Percentiles rank a stretch among this genome's conserved stretches.
These are phyloP conservation scores for Trichoderma gracile DNA, from an alignment of 2,329 filamentous ascomycete species.

Conservation along the genomic window DNA sequence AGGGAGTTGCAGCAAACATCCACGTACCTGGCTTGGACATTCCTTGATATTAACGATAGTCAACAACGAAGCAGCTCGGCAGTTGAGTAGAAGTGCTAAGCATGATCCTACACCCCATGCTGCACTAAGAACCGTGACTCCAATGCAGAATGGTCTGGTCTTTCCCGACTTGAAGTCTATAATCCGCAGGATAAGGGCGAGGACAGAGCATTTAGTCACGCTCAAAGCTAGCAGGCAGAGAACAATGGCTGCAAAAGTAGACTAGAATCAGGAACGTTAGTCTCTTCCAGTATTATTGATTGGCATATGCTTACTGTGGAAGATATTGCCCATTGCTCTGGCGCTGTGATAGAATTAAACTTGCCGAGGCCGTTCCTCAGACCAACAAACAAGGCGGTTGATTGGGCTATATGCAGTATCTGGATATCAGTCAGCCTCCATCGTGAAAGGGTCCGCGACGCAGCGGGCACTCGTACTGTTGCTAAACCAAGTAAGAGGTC, in stretches of 20 bases:
- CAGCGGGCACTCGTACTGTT: neutral
- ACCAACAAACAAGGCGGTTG: neutral
- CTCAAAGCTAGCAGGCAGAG: neutral
- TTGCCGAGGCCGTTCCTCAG: conserved; percentile 2
- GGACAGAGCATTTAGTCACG: conserved; percentile 2
- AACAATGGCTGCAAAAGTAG: neutral
- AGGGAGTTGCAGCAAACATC: neutral
- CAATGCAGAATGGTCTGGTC: neutral
- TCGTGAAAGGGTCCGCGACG: neutral
- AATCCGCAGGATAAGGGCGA: conserved; percentile 1
- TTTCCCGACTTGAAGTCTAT: conserved; percentile 5
- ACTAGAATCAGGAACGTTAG: neutral
- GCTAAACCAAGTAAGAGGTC: neutral
- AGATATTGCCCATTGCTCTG: neutral
- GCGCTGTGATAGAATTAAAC: neutral
- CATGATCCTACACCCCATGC: neutral
- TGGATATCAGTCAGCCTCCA: neutral
- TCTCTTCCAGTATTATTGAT: too few relatives aligned
- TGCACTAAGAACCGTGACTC: neutral
- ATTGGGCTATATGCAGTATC: neutral
- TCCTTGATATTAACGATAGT: neutral
- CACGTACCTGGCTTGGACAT: conserved; percentile 1
- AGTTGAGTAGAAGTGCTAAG: neutral
- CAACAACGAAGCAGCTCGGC: neutral
- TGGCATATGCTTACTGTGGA: neutral